These are phyloP conservation scores for Volvariella surrecta DNA, from an alignment of 1,284 basidiomycete genomes.

Conservation along the genomic window DNA sequence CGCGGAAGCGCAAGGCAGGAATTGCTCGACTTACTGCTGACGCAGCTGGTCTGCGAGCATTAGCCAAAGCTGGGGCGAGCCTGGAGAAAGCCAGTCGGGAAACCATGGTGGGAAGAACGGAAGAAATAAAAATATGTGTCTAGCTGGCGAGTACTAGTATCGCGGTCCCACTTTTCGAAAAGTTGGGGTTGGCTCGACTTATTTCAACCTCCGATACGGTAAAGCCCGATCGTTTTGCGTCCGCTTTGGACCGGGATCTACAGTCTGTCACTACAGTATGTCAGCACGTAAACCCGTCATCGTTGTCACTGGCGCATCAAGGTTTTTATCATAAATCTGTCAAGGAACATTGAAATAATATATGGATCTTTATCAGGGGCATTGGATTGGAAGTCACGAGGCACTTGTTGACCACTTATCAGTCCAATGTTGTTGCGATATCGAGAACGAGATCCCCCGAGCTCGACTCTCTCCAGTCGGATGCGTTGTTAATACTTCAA, in stretches of 20 bases:
- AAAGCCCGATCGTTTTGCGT: too few relatives aligned
- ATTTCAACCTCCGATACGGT: too few relatives aligned
- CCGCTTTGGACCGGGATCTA: too few relatives aligned
- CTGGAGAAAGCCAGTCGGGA: constrained; percentile 57
- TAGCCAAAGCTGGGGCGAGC: constrained; percentile 47
- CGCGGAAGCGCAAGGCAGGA: constrained; percentile 31
- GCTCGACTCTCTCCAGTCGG: constrained; percentile 43
- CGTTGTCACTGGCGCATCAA: constrained; percentile 72
- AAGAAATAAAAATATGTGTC: too few relatives aligned
- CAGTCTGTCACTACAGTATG: too few relatives aligned
- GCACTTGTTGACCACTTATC: constrained; percentile 52
- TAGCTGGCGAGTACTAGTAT: too few relatives aligned
- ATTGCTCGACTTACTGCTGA: constrained; percentile 31
- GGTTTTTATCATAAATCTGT: constrained; percentile 27
- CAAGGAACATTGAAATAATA: constrained; percentile 1
- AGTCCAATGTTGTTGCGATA: constrained; percentile 64
- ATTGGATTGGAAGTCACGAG: constrained; percentile 72
- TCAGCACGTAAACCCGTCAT: constrained; percentile 37
- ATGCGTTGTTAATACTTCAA: constrained; percentile 45
- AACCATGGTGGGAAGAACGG: constrained; percentile 37
- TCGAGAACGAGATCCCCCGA: constrained; percentile 63
- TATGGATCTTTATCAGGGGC: constrained; percentile 41
- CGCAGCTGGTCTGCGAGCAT: constrained; percentile 32
- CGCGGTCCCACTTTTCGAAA: too few relatives aligned
- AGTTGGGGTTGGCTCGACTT: too few relatives aligned